These are phyloP conservation scores for Cinnamomum chago DNA, from an alignment of 164 flowering plant species.

Conservation along the genomic window DNA sequence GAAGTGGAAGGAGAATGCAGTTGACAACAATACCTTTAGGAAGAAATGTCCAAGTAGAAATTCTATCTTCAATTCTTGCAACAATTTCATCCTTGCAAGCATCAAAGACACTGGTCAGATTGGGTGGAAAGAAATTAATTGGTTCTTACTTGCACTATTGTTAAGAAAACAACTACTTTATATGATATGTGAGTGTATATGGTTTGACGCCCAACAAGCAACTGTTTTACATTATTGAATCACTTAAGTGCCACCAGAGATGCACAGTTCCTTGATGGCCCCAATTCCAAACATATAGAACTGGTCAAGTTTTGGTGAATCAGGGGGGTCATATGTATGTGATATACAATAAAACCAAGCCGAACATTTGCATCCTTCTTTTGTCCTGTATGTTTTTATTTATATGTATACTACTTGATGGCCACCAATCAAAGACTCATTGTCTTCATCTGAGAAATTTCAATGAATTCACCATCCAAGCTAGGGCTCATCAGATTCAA, in stretches of 20 bases:
- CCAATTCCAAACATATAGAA: not conserved
- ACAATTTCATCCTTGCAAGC: conserved; percentile 47
- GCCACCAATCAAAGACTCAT: not conserved
- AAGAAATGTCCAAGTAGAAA: conserved; percentile 84
- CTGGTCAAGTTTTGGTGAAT: not conserved
- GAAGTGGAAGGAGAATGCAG: not conserved
- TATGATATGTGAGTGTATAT: not conserved
- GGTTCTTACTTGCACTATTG: not conserved
- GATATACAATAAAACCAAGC: not conserved
- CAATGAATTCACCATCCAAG: not conserved
- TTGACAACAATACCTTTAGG: conserved; percentile 55
- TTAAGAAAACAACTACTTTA: too few relatives aligned
- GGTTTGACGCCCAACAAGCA: too few relatives aligned
- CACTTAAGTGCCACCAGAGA: not conserved
- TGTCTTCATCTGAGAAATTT: not conserved
- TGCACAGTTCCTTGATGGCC: not conserved
- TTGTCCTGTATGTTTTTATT: not conserved
- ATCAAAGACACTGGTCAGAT: not conserved
- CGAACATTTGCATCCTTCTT: not conserved
- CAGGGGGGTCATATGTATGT: not conserved
- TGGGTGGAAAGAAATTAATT: not conserved
- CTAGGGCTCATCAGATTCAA: not conserved
- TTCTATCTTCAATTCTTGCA: conserved; percentile 63
- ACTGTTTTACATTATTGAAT: not conserved
- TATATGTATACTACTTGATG: too few relatives aligned